Conservation (phyloP, 2,329 filamentous ascomycete genomes). For the Monilinia laxa region DNA sequence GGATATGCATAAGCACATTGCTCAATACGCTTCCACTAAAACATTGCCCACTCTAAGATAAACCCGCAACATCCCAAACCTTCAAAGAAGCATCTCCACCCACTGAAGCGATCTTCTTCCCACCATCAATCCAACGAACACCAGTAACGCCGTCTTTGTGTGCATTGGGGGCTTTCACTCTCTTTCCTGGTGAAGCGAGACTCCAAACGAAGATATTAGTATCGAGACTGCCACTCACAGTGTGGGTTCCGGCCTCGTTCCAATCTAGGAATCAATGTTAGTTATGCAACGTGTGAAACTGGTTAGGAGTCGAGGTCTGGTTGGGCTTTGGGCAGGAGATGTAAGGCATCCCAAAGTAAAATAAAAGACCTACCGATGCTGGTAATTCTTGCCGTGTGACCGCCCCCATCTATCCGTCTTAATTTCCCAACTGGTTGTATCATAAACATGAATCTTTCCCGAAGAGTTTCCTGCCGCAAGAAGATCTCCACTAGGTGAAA, state of each 20-base stretch:
- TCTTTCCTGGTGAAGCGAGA: slow-evolving; percentile 74
- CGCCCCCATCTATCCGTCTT: slow-evolving; percentile 78
- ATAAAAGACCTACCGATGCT: slow-evolving; percentile 44
- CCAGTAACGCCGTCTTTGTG: slow-evolving; percentile 96
- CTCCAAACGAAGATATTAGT: slow-evolving; percentile 95
- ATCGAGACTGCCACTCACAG: slow-evolving; percentile 82
- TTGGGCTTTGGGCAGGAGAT: not conserved
- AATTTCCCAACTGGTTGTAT: slow-evolving; percentile 62
- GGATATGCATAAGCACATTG: slow-evolving; percentile 4
- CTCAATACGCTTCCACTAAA: not conserved
- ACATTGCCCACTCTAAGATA: slow-evolving; percentile 45
- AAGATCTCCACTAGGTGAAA: slow-evolving; percentile 73
- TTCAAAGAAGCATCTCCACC: slow-evolving; percentile 91
- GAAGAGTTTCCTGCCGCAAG: slow-evolving; percentile 80
- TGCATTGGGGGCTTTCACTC: slow-evolving; percentile 80
- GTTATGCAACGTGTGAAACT: not conserved
- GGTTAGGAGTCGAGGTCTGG: not conserved
- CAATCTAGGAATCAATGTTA: slow-evolving; percentile 51
- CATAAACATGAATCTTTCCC: slow-evolving; percentile 86
- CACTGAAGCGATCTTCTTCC: slow-evolving; percentile 68
- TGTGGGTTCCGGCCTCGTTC: slow-evolving; percentile 74
- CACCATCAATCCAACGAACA: slow-evolving; percentile 72
- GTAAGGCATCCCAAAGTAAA: not conserved
- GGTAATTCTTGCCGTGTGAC: slow-evolving; percentile 67
- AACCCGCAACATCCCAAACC: slow-evolving; percentile 69